phyloP scores from a whole-genome alignment of 1,284 basidiomycete genomes.

The Sanghuangporus baumii region DNA sequence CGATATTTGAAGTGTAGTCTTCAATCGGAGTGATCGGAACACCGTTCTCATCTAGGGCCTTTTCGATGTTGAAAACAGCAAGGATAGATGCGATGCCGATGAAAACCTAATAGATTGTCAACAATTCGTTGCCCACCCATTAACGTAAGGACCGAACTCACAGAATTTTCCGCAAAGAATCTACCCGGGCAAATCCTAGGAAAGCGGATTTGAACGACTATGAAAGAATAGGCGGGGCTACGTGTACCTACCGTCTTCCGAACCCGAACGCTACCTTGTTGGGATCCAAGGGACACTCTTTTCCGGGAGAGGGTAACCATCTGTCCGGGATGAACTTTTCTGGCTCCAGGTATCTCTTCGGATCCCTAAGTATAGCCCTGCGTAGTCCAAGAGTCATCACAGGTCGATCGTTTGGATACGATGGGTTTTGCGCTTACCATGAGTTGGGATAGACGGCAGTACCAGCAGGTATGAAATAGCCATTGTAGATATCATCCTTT shows the following conservation, averaged over 20 bases:
- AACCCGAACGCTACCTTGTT: constrained; percentile 10
- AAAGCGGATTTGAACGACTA: background rate
- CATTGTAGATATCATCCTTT: constrained; percentile 20
- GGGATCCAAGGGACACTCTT: background rate
- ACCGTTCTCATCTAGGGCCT: constrained; percentile 17
- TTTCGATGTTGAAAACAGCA: constrained; percentile 19
- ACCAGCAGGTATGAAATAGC: constrained; percentile 21
- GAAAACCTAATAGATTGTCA: background rate
- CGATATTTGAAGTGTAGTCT: background rate
- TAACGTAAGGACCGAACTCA: background rate
- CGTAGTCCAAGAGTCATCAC: background rate
- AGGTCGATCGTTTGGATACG: background rate
- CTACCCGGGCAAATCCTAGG: constrained; percentile 11
- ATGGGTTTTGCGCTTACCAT: constrained; percentile 20
- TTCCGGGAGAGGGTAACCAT: background rate
- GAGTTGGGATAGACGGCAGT: constrained; percentile 26
- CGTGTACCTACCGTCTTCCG: constrained; percentile 4
- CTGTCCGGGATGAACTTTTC: constrained; percentile 17
- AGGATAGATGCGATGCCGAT: constrained; percentile 16
- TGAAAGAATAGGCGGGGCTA: no score
- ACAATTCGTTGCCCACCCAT: background rate
- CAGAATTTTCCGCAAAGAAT: constrained; percentile 2
- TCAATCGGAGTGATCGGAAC: constrained; percentile 3
- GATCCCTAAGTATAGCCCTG: constrained; percentile 14
- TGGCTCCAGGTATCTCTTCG: constrained; percentile 10